Evolutionary conservation across 768 basidiomycete genomes (phyloP).

Genomic region (Collybiopsis confluens): DNA sequence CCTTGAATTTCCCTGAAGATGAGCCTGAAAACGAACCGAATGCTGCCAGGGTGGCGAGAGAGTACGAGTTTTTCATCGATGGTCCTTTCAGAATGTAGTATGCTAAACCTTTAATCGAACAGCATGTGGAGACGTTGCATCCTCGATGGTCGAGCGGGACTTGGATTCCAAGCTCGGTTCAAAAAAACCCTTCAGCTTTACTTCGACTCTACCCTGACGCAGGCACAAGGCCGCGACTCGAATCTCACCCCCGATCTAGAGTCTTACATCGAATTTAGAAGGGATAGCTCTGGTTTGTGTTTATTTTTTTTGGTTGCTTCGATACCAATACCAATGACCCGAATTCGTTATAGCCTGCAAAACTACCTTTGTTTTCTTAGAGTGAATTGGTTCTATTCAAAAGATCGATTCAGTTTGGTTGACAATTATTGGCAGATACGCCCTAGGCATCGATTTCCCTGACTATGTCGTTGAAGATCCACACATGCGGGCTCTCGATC

Average conservation of each 20-base stretch:
- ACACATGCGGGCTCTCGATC: slow-evolving; percentile 53
- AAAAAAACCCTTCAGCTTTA: slow-evolving; percentile 65
- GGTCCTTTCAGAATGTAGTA: background rate
- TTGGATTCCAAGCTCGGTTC: slow-evolving; percentile 63
- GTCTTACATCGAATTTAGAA: slow-evolving; percentile 65
- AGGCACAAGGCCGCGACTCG: slow-evolving; percentile 53
- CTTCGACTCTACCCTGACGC: slow-evolving; percentile 63
- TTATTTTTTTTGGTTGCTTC: background rate
- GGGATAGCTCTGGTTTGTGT: slow-evolving; percentile 61
- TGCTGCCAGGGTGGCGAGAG: slow-evolving; percentile 62
- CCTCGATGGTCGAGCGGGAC: slow-evolving; percentile 36
- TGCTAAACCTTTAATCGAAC: background rate
- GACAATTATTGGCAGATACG: slow-evolving; percentile 38
- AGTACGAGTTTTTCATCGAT: slow-evolving; percentile 53
- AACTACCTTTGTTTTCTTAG: slow-evolving; percentile 71
- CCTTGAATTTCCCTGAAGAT: slow-evolving; percentile 49
- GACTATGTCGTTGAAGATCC: slow-evolving; percentile 68
- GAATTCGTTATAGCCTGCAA: slow-evolving; percentile 67
- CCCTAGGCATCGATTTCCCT: slow-evolving; percentile 64
- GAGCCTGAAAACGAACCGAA: slow-evolving; percentile 40
- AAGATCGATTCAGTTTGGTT: background rate
- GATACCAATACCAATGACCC: too few species aligned
- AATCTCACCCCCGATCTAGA: slow-evolving; percentile 63
- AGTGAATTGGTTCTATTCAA: slow-evolving; percentile 32
- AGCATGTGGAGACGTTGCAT: slow-evolving; percentile 72